Evolutionary conservation across 2,329 filamentous ascomycete species (phyloP).

Genomic region (Alternaria incomplexa): DNA sequence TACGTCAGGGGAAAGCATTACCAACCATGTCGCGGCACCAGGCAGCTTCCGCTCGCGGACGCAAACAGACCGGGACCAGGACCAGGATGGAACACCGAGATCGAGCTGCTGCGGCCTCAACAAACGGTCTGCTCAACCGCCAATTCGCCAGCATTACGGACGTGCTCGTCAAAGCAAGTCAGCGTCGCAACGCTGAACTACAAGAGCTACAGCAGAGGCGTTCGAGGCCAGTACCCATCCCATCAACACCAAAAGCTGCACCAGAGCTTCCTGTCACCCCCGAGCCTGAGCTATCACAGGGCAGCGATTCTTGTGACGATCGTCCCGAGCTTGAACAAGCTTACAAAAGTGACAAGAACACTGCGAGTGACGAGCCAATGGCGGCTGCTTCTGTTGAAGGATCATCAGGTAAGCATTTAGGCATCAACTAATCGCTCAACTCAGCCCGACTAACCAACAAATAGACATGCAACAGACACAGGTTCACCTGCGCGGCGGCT

Average conservation of each 20-base stretch:
- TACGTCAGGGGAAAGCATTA: not conserved
- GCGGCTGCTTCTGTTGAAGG: not conserved
- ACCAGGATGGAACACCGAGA: conserved; percentile 1
- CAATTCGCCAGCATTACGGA: conserved; percentile 27
- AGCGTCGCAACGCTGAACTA: conserved; percentile 18
- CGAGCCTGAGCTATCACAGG: not conserved
- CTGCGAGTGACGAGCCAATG: not conserved
- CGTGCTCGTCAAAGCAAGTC: conserved; percentile 18
- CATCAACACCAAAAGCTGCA: not conserved
- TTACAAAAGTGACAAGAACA: not conserved
- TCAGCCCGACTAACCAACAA: not conserved
- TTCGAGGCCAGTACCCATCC: not conserved
- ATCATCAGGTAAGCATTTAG: not conserved
- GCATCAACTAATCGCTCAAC: not conserved
- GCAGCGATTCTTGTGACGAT: not conserved
- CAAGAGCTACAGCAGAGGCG: not conserved
- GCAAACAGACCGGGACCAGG: not conserved
- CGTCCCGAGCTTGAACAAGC: not conserved
- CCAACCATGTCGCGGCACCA: not conserved
- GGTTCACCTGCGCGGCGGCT: not conserved
- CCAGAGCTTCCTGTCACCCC: not conserved
- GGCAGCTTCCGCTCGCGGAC: not conserved
- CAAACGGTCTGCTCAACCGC: conserved; percentile 11
- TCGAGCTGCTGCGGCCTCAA: not conserved
- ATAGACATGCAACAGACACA: not conserved